Evolutionary conservation across 371 early-diverging fungal species (phyloP), one percentile per base, ranked within the genome.

Genomic region (Synchytrium microbalum): DNA sequence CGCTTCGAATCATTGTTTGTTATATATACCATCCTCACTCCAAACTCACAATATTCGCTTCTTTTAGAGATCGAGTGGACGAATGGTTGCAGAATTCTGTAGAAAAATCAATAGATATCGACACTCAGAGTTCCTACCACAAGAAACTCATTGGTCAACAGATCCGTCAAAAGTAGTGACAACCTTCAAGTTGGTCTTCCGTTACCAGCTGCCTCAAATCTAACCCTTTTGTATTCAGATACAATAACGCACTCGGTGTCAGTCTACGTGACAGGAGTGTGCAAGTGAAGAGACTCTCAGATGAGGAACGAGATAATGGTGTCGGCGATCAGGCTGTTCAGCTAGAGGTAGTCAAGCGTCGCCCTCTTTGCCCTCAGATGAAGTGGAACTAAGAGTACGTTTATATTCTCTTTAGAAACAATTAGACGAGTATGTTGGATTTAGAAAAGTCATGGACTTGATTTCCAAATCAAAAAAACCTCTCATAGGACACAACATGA

Each of bases 401-500:
- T 31, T 58, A 26, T 32, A 38, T 14, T 14, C 60, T 59, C 60
- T 46, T 63, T 69, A 85, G 77, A 64, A 77, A 32, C 86, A 86
- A 61, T 73, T 85, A 29, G 72, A 81, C 8, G 72, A 77, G 13
- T 79, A 89, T 8, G 68, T 84, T 46, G 92, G 92, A 2, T 91
- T 94, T 63, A 76, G 90, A 27, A 79, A 72, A 32, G 87, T 94
- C 2, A 86, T 93, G 58, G 91, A 92, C 53, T 69, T 82, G 69
- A 79, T 93, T 28, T 80, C 85, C 26, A 75, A 72, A 19, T 78
- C 84, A 2, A 73, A 79, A 30, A 90, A 91, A 63, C 85, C 86
- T 0, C 70, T 93, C 3, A 79, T 91, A 1, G 94, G 92, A 2
- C 94, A 93, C 65, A 93, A 93, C 70, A 80, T 90, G 83, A 75